Evolutionary conservation across 2,329 filamentous ascomycete species (phyloP).

Genomic region (Alternaria triticimaculans): DNA sequence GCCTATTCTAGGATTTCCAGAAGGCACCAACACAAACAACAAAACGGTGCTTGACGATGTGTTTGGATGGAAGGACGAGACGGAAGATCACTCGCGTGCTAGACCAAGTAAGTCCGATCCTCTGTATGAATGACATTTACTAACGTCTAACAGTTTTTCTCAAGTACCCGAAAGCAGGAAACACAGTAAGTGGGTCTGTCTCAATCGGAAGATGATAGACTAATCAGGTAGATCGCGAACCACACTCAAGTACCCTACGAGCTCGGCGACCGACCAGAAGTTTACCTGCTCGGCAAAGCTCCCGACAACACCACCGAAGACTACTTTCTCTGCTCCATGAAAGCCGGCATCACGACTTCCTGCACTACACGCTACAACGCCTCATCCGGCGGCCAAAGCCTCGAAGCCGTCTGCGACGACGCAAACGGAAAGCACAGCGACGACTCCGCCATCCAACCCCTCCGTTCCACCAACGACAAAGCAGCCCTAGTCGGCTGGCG

Average conservation of each 20-base stretch:
- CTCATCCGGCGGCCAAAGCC: constrained; percentile 7
- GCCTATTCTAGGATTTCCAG: constrained; percentile 7
- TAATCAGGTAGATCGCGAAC: constrained; percentile 2
- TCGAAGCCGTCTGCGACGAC: constrained; percentile 6
- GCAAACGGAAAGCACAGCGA: neutral
- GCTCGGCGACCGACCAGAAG: constrained; percentile 2
- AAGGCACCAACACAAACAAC: constrained; percentile 7
- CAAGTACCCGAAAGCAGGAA: constrained; percentile 10
- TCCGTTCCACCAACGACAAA: neutral
- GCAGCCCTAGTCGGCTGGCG: constrained; percentile 1
- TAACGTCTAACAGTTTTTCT: constrained; percentile 4
- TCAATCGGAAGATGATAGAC: fast-evolving
- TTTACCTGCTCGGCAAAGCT: constrained; percentile 10
- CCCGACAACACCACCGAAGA: constrained; percentile 6
- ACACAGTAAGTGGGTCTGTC: neutral
- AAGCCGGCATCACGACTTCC: constrained; percentile 4
- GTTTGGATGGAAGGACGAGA: constrained; percentile 10
- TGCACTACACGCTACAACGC: constrained; percentile 14
- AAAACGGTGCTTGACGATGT: constrained; percentile 8
- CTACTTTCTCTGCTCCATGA: constrained; percentile 14
- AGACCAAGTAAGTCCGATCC: neutral
- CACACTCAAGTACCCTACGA: constrained; percentile 4
- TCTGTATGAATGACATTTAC: neutral
- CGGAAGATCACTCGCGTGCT: constrained; percentile 4
- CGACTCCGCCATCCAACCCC: neutral